Evolutionary conservation across 169 alveolate species (phyloP).

Genomic region (Plasmodium blacklocki): DNA sequence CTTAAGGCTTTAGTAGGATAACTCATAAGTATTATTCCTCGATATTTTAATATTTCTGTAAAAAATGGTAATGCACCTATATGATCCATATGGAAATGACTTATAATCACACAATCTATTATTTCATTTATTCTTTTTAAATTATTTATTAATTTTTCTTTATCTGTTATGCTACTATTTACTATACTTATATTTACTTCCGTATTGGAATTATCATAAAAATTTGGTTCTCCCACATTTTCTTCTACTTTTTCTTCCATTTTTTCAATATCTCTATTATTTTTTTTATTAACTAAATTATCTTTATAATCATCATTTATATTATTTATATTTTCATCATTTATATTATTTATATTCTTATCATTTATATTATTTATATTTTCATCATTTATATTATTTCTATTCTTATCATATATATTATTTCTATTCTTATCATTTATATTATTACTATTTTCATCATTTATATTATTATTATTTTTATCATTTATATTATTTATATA

Average conservation of each 20-base stretch:
- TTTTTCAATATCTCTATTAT: not conserved
- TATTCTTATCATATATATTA: slow-evolving; percentile 41
- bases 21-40: slow-evolving; percentile 96
- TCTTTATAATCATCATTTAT: not conserved
- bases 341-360: too few species aligned
- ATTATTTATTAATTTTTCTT: slow-evolving; percentile 53
- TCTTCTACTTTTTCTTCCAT: not conserved
- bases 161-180: slow-evolving; percentile 45
- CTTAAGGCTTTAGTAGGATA: slow-evolving; percentile 97
- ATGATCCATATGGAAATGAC: slow-evolving; percentile 99
- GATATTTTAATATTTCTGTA: slow-evolving; percentile 93
- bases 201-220: slow-evolving; percentile 21
- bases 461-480: slow-evolving; percentile 32
- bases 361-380: too few species aligned
- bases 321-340: slow-evolving; percentile 1
- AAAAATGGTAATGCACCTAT: slow-evolving; percentile 99
- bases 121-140: slow-evolving; percentile 75
- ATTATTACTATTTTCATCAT: slow-evolving; percentile 34
- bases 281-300: not conserved
- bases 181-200: slow-evolving; percentile 63
- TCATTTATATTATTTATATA: not conserved
- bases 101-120: slow-evolving; percentile 94
- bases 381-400: not conserved
- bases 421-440: slow-evolving; percentile 40
- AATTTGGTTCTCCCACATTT: slow-evolving; percentile 10